phyloP scores from a whole-genome alignment of 1,284 basidiomycete genomes.

The Pascua guehoae region DNA sequence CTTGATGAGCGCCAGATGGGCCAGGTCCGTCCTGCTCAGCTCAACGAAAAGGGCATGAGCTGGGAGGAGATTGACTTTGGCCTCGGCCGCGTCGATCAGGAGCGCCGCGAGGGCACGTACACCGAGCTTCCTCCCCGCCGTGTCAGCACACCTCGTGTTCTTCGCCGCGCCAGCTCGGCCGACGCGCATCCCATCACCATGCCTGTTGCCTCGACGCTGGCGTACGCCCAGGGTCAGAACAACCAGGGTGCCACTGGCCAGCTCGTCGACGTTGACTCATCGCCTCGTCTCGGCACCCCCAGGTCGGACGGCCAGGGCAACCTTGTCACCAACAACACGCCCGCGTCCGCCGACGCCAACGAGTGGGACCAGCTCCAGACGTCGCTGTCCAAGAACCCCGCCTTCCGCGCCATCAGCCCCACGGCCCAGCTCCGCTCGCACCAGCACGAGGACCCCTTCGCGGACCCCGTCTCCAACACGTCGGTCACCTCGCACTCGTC shows the following conservation, averaged over 20 bases:
- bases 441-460: slow-evolving; percentile 5
- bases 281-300: slow-evolving; percentile 14
- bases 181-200: slow-evolving; percentile 16
- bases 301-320: slow-evolving; percentile 16
- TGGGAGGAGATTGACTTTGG: slow-evolving; percentile 52
- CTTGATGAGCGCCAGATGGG: slow-evolving; percentile 18
- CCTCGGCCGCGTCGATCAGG: slow-evolving; percentile 45
- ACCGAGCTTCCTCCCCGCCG: slow-evolving; percentile 16
- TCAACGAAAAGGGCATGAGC: slow-evolving; percentile 31
- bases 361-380: slow-evolving; percentile 40
- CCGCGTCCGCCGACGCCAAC: slow-evolving; percentile 14
- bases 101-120: slow-evolving; percentile 18
- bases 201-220: slow-evolving; percentile 22
- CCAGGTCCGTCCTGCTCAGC: slow-evolving; percentile 18
- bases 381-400: slow-evolving; percentile 32
- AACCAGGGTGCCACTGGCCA: slow-evolving; percentile 6
- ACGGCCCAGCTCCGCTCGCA: slow-evolving; percentile 37
- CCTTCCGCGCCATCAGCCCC: slow-evolving; percentile 44
- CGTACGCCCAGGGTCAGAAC: slow-evolving; percentile 10
- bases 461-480: slow-evolving; percentile 6
- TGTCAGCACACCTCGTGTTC: slow-evolving; percentile 1
- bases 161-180: slow-evolving; percentile 4
- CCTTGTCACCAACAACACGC: slow-evolving; percentile 7
- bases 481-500: slow-evolving; percentile 16
- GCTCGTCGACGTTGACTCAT: slow-evolving; percentile 23